These are phyloP conservation scores for Mucor mucedo DNA, from an alignment of 371 early-diverging fungal species.

Conservation along the genomic window DNA sequence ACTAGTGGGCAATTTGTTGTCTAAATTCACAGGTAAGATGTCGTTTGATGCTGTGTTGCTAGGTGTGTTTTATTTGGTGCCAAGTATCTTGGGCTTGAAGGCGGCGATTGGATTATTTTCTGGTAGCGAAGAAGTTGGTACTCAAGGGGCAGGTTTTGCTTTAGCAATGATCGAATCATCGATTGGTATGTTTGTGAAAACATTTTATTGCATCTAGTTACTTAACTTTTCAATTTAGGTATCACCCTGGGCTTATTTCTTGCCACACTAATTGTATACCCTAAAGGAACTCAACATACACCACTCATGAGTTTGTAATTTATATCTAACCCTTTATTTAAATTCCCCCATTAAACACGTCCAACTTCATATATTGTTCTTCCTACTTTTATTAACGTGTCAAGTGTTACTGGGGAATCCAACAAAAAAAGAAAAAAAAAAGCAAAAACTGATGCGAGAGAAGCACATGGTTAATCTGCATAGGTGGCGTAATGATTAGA, in stretches of 20 bases:
- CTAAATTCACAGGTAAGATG: slow-evolving; percentile 58
- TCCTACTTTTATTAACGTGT: too few species aligned
- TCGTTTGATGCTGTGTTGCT: slow-evolving; percentile 61
- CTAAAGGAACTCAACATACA: slow-evolving; percentile 58
- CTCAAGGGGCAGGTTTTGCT: slow-evolving; percentile 55
- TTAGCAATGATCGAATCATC: slow-evolving; percentile 56
- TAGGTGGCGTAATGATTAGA: not conserved
- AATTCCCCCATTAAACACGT: too few species aligned
- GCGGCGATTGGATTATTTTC: slow-evolving; percentile 52
- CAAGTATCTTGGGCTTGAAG: slow-evolving; percentile 36
- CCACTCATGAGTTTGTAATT: slow-evolving; percentile 65
- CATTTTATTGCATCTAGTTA: not conserved
- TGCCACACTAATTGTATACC: slow-evolving; percentile 61
- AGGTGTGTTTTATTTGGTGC: slow-evolving; percentile 40
- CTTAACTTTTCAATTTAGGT: slow-evolving; percentile 21
- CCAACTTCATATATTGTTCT: too few species aligned
- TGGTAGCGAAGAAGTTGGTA: slow-evolving; percentile 38
- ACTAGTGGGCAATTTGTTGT: slow-evolving; percentile 57
- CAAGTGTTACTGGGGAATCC: too few species aligned
- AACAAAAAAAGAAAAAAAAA: too few species aligned
- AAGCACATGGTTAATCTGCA: not conserved
- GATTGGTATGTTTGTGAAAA: slow-evolving; percentile 22
- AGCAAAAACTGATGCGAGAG: too few species aligned
- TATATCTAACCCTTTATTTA: not conserved
- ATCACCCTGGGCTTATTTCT: slow-evolving; percentile 66